Percentiles rank a stretch among this genome's conserved stretches.
These are phyloP conservation scores for Xylariaceae sp. DNA, from an alignment of 2,329 filamentous ascomycete genomes.

Conservation along the genomic window DNA sequence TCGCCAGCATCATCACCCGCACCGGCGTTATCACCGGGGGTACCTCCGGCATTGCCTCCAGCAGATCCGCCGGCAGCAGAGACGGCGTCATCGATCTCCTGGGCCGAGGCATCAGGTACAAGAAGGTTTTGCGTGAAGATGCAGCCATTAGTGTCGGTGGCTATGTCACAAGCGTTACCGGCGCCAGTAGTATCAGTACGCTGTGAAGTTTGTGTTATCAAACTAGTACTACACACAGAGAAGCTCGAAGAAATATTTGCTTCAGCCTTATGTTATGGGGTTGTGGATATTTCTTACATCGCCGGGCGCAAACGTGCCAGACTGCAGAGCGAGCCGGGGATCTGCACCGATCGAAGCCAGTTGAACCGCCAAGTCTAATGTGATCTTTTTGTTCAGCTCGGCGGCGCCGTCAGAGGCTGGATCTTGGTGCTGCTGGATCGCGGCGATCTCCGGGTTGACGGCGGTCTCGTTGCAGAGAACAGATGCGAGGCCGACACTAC, in stretches of 20 bases:
- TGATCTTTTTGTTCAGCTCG: conserved; percentile 55
- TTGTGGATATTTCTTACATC: conserved; percentile 41
- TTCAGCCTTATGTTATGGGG: not conserved
- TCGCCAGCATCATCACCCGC: conserved; percentile 7
- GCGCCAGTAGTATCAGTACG: conserved; percentile 33
- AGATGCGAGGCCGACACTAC: conserved; percentile 49
- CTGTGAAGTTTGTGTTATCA: conserved; percentile 10
- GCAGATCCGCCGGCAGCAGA: conserved; percentile 26
- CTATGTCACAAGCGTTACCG: conserved; percentile 51
- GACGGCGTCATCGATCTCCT: conserved; percentile 49
- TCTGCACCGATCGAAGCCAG: conserved; percentile 58
- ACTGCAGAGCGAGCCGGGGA: conserved; percentile 53
- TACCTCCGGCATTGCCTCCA: conserved; percentile 3
- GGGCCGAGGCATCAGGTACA: conserved; percentile 47
- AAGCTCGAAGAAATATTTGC: too few species aligned
- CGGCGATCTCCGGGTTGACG: conserved; percentile 60
- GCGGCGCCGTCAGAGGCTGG: conserved; percentile 54
- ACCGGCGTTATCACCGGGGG: conserved; percentile 7
- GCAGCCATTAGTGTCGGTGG: conserved; percentile 46
- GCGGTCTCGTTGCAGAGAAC: conserved; percentile 52
- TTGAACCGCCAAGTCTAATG: conserved; percentile 53
- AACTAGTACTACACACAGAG: too few species aligned
- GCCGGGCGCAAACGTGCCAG: conserved; percentile 60
- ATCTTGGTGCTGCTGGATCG: conserved; percentile 61
- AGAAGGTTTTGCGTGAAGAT: conserved; percentile 51